Base-by-base conservation (phyloP, 2,329 filamentous ascomycete genomes). In the Pleomassaria siparia region DNA sequence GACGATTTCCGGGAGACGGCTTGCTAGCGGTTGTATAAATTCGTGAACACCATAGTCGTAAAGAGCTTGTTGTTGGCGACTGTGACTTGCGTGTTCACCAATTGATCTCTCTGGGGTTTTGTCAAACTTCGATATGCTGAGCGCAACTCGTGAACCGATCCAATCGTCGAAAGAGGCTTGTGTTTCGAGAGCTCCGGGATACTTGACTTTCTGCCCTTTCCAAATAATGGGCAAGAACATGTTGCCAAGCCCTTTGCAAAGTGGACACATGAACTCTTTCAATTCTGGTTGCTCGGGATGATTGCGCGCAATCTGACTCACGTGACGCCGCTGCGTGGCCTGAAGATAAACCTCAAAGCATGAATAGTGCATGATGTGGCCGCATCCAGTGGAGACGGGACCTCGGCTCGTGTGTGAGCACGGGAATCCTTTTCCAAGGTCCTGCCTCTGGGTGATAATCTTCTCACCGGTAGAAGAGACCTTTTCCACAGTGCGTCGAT, bases 321-420 rank as follows among this genome's bases (percentile, higher is more conserved):
- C 83, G 66, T 99, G 95, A 30, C 94, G 83, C 50, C 91, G 82
- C 44, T 86, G 80, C 0, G 90, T 95, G 3, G 92, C 90, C 37
- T 88, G 83, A 55, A 89, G 87, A 64, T 97, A 99, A 32, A 88
- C 83, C 62, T 96, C 91, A 66, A 99, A 99, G 72, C 94, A 99
- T 58, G 83, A 85, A 68, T 89, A 97, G 70, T 99, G 94, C 94
- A 99, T 99, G 63, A 99, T 95, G 69, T 99, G 94, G 2, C 94
- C 94, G 70, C 94, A 99, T 9, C 92, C 90, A 28, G 88, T 89
- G 10, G 91, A 89, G 1, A 97, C 87, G 0, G 92, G 88, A 0
- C 91, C 94, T 15, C 82, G 77, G 22, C 80, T 78, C 26, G 84
- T 84, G 32, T 84, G 78, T 9, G 80, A 76, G 6, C 84, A 78